phyloP scores from a whole-genome alignment of 2,329 filamentous ascomycete species.

The Epichloe glyceriae region DNA sequence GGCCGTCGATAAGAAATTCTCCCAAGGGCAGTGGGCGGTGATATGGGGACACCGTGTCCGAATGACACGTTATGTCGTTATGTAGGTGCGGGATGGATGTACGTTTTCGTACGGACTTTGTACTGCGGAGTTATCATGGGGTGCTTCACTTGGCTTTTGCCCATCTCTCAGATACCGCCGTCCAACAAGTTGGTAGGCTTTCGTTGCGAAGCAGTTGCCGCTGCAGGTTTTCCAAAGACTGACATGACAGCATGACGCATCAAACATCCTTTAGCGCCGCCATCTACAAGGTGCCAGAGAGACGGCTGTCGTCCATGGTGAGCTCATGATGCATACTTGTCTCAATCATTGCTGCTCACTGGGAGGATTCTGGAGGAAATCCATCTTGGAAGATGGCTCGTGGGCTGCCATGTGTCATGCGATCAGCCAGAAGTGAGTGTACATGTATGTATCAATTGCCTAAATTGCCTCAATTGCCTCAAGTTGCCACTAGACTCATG shows the following conservation, averaged over 20 bases:
- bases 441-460: too few relatives aligned
- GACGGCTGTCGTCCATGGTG: neutral
- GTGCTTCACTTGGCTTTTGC: neutral
- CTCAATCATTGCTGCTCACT: neutral
- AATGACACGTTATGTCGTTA: neutral
- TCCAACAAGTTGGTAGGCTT: too few relatives aligned
- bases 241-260: neutral
- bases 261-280: too few relatives aligned
- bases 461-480: neutral
- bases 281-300: too few relatives aligned
- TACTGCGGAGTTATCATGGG: too few relatives aligned
- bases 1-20: too few relatives aligned
- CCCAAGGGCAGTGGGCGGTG: too few relatives aligned
- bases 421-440: fast-evolving
- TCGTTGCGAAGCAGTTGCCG: neutral
- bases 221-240: neutral
- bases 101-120: neutral
- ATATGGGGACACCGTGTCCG: neutral
- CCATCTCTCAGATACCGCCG: neutral
- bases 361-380: too few relatives aligned
- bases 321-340: neutral
- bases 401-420: too few relatives aligned
- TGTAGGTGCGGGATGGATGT: neutral
- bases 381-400: too few relatives aligned
- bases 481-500: neutral